Base-by-base conservation (phyloP, 148 eudicot species). In the Nepenthes mirabilis region DNA sequence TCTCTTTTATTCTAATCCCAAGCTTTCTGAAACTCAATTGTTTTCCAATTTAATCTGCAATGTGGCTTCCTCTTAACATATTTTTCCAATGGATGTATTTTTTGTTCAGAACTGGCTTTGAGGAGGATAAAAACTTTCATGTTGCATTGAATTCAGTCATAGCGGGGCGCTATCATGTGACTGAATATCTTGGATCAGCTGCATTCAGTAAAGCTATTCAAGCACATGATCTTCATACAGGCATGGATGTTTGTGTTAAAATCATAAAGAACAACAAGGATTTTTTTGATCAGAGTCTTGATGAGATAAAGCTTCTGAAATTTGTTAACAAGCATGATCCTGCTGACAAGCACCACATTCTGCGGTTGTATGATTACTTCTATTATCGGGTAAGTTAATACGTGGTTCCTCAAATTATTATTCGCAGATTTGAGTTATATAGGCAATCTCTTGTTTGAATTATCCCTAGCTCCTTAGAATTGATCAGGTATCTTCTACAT, bases 191-290 rank as follows among this genome's bases (percentile, higher is more conserved):
- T 65, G 98, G 98, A 69, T 91, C 98, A 51, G 98, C 98, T 68
- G 98, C 98, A 54, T 91, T 91, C 72, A 91, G 98, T 74, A 88
- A 91, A 82, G 98, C 98, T 77, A 85, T 91, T 70, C 98, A 91
- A 79, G 98, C 98, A 33, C 98, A 88, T 72, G 98, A 88, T 67
- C 81, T 91, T 57, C 98, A 88, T 70, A 85, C 94, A 48, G 98
- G 98, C 74, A 88, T 91, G 98, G 98, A 91, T 77, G 96, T 91
- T 32, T 91, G 98, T 71, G 86, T 91, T 67, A 91, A 91, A 79
- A 88, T 91, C 65, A 91, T 91, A 66, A 91, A 91, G 78, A 91
- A 91, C 70, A 91, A 91, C 75, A 91, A 91, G 70, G 98, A 91
- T 80, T 91, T 91, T 69, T 91, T 91, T 75, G 96, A 91, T 71